Conservation (phyloP, 2,329 filamentous ascomycete genomes). For the Calonectria crousiana region DNA sequence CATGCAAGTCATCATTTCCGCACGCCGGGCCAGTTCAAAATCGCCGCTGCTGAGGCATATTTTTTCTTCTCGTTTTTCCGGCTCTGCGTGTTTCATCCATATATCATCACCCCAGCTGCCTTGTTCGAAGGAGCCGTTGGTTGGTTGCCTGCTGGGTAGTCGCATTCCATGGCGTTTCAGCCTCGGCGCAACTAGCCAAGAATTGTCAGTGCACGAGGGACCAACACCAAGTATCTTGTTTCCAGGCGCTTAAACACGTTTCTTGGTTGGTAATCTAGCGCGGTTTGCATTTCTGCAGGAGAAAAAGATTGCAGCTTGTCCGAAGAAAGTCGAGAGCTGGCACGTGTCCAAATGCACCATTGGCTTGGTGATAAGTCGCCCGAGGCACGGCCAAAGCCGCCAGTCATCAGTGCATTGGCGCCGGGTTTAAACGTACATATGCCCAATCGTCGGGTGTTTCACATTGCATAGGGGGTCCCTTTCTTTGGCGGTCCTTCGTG, state of each 20-base stretch:
- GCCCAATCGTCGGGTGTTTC: too few species aligned
- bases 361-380: too few species aligned
- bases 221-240: background rate
- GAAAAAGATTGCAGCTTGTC: background rate
- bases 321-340: background rate
- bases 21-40: background rate
- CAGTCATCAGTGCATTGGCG: background rate
- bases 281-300: too few species aligned
- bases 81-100: background rate
- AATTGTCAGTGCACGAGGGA: background rate
- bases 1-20: background rate
- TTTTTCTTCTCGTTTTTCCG: background rate
- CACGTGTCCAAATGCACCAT: background rate
- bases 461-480: background rate
- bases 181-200: background rate
- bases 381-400: background rate
- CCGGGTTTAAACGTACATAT: background rate
- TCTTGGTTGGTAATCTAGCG: background rate
- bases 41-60: background rate
- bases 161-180: slow-evolving; percentile 9
- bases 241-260: background rate
- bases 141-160: background rate
- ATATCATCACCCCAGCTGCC: background rate
- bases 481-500: background rate
- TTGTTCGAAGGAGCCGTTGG: background rate